phyloP scores from a whole-genome alignment of 2,329 filamentous ascomycete species.

The Exophiala phaeomuriformis region DNA sequence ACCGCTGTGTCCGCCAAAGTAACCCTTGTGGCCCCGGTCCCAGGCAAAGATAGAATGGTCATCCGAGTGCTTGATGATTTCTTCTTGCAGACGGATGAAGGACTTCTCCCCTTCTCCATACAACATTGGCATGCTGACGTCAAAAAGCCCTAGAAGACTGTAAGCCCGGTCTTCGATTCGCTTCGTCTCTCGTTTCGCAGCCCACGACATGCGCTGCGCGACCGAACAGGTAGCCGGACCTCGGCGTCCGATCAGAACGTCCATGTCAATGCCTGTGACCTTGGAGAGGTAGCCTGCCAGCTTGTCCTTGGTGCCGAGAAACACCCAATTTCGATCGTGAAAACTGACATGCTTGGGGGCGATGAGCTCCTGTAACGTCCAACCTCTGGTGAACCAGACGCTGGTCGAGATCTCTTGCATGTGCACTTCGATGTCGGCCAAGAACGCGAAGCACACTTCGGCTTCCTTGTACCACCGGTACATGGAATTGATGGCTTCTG shows the following conservation, averaged over 20 bases:
- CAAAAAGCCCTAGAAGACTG: slow-evolving; percentile 27
- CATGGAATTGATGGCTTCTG: slow-evolving; percentile 31
- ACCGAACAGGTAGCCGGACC: slow-evolving; percentile 11
- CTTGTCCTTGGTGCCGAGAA: slow-evolving; percentile 16
- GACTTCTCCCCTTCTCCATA: slow-evolving; percentile 28
- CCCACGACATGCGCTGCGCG: slow-evolving; percentile 28
- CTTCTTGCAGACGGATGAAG: slow-evolving; percentile 26
- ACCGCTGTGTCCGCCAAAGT: neutral
- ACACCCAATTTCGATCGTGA: slow-evolving; percentile 16
- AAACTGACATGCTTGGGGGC: slow-evolving; percentile 27
- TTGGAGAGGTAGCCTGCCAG: slow-evolving; percentile 21
- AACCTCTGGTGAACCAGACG: slow-evolving; percentile 29
- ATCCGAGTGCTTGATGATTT: slow-evolving; percentile 22
- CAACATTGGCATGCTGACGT: slow-evolving; percentile 27
- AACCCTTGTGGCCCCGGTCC: slow-evolving; percentile 13
- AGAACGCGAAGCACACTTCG: slow-evolving; percentile 33
- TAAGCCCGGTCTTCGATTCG: slow-evolving; percentile 27
- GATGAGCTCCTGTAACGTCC: slow-evolving; percentile 30
- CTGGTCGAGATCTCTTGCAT: slow-evolving; percentile 25
- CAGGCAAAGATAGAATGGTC: slow-evolving; percentile 26
- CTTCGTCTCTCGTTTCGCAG: slow-evolving; percentile 21
- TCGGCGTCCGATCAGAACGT: slow-evolving; percentile 20
- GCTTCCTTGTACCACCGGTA: slow-evolving; percentile 33
- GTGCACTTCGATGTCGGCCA: slow-evolving; percentile 26
- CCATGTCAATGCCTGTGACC: slow-evolving; percentile 30